Percentiles rank a stretch among this genome's conserved stretches.
Conservation (phyloP, 441 rosid genomes). For the Brassica balearica region DNA sequence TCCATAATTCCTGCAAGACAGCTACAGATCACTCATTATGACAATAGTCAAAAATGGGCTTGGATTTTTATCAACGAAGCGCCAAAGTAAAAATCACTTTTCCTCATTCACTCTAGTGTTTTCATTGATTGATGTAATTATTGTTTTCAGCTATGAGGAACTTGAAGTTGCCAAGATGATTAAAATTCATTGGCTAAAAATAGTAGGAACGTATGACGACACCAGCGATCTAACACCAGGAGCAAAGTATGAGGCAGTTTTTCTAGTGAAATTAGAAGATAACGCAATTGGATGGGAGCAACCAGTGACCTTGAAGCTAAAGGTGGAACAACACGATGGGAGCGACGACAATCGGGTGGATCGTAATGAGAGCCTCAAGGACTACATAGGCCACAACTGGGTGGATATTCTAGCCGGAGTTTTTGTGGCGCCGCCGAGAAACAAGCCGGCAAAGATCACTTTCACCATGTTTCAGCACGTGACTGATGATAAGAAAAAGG, state of each 20-base stretch:
- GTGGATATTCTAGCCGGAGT: conserved; percentile 28
- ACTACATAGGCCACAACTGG: conserved; percentile 17
- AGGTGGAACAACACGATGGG: conserved; percentile 32
- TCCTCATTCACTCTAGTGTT: not conserved
- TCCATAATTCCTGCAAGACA: conserved; percentile 13
- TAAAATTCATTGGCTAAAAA: conserved; percentile 63
- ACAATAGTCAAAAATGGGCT: conserved; percentile 6
- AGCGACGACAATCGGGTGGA: conserved; percentile 24
- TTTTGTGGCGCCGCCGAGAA: conserved; percentile 15
- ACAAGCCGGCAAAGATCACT: not conserved
- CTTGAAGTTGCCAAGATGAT: conserved; percentile 48
- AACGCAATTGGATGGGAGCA: conserved; percentile 54
- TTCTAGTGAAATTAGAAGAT: conserved; percentile 54
- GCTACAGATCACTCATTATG: not conserved
- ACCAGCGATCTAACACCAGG: conserved; percentile 50
- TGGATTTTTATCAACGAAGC: conserved; percentile 9
- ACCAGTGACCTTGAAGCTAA: conserved; percentile 51
- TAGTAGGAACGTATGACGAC: conserved; percentile 45
- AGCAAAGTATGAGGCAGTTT: conserved; percentile 49
- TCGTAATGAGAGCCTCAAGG: conserved; percentile 8
- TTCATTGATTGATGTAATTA: not conserved
- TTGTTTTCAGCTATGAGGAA: conserved; percentile 8
- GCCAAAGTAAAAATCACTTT: conserved; percentile 15
- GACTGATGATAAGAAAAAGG: not conserved
- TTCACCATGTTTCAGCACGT: conserved; percentile 19